Evolutionary conservation across 179 eudicot species (phyloP).

Genomic region (Spinacia oleracea): DNA sequence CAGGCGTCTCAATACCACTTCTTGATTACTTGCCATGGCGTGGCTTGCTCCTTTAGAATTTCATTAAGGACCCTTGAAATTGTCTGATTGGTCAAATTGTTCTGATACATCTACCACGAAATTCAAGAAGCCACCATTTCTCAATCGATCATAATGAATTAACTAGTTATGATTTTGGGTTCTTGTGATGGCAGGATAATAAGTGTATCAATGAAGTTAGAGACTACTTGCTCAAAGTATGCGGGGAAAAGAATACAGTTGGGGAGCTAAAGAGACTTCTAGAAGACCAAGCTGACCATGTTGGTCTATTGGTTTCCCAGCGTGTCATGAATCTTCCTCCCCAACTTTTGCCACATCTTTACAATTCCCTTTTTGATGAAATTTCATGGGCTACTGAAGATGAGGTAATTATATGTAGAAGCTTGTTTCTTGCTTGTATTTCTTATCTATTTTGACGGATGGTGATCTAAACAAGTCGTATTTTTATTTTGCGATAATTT

Average conservation of each 20-base stretch:
- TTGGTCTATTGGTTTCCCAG: constrained; percentile 86
- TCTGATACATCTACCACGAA: neutral
- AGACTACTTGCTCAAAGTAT: constrained; percentile 54
- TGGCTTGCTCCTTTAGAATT: neutral
- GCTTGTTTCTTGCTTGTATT: constrained; percentile 1
- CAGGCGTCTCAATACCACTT: neutral
- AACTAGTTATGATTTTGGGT: neutral
- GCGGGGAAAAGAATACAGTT: constrained; percentile 38
- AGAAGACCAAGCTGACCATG: constrained; percentile 53
- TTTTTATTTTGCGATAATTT: constrained; percentile 16
- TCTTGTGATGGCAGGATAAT: constrained; percentile 46
- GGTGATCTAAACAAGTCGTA: neutral
- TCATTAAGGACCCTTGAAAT: neutral
- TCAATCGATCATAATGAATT: neutral
- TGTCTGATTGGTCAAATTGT: neutral
- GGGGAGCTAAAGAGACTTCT: constrained; percentile 45
- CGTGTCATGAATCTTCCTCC: constrained; percentile 91
- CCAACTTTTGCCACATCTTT: constrained; percentile 85
- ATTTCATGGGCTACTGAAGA: constrained; percentile 54
- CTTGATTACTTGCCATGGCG: neutral
- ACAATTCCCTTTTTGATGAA: constrained; percentile 88
- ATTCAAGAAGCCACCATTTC: neutral
- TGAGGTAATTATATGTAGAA: constrained; percentile 33
- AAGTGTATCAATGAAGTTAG: constrained; percentile 68
- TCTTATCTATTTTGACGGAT: constrained; percentile 1